phyloP scores from a whole-genome alignment of 345 rosid genomes.

The Camelina neglecta region DNA sequence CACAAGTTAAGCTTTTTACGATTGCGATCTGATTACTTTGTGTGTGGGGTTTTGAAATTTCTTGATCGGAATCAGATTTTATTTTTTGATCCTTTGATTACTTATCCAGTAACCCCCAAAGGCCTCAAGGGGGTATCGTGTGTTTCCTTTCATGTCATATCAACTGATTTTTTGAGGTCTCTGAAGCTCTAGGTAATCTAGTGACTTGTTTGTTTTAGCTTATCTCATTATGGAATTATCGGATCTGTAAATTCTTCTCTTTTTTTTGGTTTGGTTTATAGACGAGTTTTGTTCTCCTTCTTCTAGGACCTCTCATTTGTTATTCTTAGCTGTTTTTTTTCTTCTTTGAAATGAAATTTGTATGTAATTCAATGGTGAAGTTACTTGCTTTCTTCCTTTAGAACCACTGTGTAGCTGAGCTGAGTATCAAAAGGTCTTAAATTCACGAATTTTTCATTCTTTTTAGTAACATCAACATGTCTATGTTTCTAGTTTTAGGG shows the following conservation, averaged over 20 bases:
- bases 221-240: conserved; percentile 12
- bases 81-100: not conserved
- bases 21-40: conserved; percentile 14
- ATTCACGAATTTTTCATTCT: not conserved
- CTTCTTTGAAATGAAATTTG: conserved; percentile 8
- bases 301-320: conserved; percentile 7
- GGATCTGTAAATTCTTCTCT: conserved; percentile 37
- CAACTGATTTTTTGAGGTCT: conserved; percentile 6
- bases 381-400: conserved; percentile 3
- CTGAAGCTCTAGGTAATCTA: conserved; percentile 36
- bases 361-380: conserved; percentile 19
- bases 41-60: not conserved
- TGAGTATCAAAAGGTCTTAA: conserved; percentile 26
- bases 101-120: not conserved
- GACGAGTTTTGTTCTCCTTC: not conserved
- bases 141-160: conserved; percentile 27
- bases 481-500: conserved; percentile 9
- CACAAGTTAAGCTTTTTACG: conserved; percentile 9
- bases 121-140: conserved; percentile 8
- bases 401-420: conserved; percentile 15
- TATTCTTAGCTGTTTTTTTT: not conserved
- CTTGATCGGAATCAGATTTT: conserved; percentile 12
- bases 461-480: not conserved
- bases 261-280: not conserved
- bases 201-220: conserved; percentile 11